Evolutionary conservation across 1,139 yeast species (phyloP).

Genomic region (Protomyces lactucae-debilis): DNA sequence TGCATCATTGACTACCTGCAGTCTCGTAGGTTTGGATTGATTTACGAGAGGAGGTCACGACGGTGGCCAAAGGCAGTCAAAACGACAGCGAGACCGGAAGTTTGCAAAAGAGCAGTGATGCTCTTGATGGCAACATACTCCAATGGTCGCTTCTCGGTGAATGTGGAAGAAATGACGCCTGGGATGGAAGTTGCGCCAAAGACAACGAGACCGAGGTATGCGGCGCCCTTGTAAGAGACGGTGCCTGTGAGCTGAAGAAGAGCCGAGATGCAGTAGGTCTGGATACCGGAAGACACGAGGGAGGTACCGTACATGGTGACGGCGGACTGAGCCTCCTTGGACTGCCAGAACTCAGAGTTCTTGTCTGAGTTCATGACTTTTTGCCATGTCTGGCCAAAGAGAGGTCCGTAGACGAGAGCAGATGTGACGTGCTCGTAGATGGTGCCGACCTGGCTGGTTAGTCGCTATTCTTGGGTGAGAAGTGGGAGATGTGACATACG

Average conservation of each 20-base stretch:
- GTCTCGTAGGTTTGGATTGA: too few species aligned
- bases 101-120: conserved; percentile 42
- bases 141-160: conserved; percentile 41
- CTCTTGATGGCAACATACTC: conserved; percentile 41
- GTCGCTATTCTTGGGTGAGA: conserved; percentile 39
- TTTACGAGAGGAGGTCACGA: not conserved
- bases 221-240: conserved; percentile 42
- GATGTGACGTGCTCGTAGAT: conserved; percentile 42
- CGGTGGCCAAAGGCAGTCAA: conserved; percentile 29
- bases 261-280: conserved; percentile 45
- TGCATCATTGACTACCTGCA: too few species aligned
- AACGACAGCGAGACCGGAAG: conserved; percentile 42
- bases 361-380: conserved; percentile 35
- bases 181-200: conserved; percentile 43
- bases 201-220: conserved; percentile 42
- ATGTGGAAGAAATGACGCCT: conserved; percentile 38
- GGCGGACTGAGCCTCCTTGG: conserved; percentile 43
- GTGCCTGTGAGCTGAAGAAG: conserved; percentile 43
- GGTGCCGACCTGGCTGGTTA: conserved; percentile 39
- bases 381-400: conserved; percentile 43
- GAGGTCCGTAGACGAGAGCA: conserved; percentile 42
- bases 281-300: conserved; percentile 39
- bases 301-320: conserved; percentile 40
- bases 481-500: not conserved
- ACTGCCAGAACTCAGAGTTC: conserved; percentile 40